A percentile compares a stretch with the other conserved stretches of the same genome.
Evolutionary conservation across 257 asterid genomes (phyloP).

Genomic region (Solanum sitiens): DNA sequence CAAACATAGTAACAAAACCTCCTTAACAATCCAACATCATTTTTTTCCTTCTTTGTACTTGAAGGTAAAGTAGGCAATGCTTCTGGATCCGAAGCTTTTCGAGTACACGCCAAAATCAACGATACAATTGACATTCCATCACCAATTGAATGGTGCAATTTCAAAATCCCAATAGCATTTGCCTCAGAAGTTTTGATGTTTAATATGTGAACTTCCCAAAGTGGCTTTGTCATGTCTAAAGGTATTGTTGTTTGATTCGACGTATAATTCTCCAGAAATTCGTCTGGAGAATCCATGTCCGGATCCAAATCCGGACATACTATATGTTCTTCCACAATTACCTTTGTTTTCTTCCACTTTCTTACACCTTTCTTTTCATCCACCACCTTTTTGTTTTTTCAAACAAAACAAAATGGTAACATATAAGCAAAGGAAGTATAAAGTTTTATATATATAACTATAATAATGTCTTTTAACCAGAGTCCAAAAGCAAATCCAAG

Average conservation of each 20-base stretch:
- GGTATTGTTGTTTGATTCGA: constrained; percentile 10
- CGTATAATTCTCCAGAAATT: constrained; percentile 13
- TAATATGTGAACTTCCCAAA: constrained; percentile 37
- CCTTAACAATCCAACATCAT: neutral
- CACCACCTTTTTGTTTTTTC: neutral
- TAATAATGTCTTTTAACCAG: neutral
- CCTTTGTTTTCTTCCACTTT: constrained; percentile 19
- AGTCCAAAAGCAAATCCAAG: neutral
- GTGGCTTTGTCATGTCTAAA: constrained; percentile 21
- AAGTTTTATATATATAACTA: neutral
- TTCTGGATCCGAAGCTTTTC: constrained; percentile 15
- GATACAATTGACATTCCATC: constrained; percentile 37
- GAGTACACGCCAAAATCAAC: constrained; percentile 20
- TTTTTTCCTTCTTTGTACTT: neutral
- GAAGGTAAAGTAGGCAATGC: constrained; percentile 17
- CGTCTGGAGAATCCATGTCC: constrained; percentile 19
- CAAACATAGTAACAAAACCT: constrained; percentile 3
- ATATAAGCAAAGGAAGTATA: neutral
- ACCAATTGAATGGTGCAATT: constrained; percentile 34
- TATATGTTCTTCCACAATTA: constrained; percentile 21
- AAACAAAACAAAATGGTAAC: neutral
- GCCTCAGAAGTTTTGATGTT: constrained; percentile 31
- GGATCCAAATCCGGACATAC: constrained; percentile 16
- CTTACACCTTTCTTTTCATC: constrained; percentile 1
- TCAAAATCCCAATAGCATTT: constrained; percentile 4